Evolutionary conservation across 257 asterid genomes (phyloP).

Genomic region (Solanum piurae): DNA sequence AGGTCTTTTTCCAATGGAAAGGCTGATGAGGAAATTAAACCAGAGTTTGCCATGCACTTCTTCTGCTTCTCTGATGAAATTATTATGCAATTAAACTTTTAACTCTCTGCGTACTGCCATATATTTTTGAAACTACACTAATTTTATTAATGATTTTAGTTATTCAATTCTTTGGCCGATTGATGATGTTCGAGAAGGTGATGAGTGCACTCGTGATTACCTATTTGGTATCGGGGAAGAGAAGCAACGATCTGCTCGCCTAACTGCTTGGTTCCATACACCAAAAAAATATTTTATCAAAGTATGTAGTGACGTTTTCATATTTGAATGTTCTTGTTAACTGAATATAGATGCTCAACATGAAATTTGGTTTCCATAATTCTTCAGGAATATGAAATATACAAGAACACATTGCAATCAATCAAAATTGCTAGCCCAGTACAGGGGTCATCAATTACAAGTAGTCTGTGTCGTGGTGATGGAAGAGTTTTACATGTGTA

Average conservation of each 20-base stretch:
- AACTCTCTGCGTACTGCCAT: not conserved
- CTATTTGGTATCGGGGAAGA: conserved; percentile 86
- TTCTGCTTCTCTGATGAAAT: not conserved
- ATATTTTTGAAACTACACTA: conserved; percentile 7
- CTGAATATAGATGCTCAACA: not conserved
- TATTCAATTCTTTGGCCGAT: conserved; percentile 89
- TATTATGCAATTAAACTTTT: not conserved
- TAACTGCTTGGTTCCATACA: conserved; percentile 97
- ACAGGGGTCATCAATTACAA: conserved; percentile 26
- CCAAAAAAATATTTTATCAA: conserved; percentile 67
- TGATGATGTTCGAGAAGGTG: conserved; percentile 42
- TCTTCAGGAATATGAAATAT: conserved; percentile 63
- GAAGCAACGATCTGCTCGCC: conserved; percentile 91
- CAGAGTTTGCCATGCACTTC: not conserved
- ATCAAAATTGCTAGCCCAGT: conserved; percentile 26
- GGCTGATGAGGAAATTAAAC: not conserved
- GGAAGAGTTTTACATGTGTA: conserved; percentile 61
- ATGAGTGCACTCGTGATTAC: conserved; percentile 86
- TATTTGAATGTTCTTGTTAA: not conserved
- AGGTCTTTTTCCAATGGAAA: not conserved
- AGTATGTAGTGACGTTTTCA: conserved; percentile 29
- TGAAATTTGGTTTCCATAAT: not conserved
- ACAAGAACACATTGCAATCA: conserved; percentile 32
- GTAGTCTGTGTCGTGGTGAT: conserved; percentile 25
- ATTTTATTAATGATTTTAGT: conserved; percentile 26